Base-by-base conservation (phyloP, 345 rosid genomes). In the Linum usitatissimum region DNA sequence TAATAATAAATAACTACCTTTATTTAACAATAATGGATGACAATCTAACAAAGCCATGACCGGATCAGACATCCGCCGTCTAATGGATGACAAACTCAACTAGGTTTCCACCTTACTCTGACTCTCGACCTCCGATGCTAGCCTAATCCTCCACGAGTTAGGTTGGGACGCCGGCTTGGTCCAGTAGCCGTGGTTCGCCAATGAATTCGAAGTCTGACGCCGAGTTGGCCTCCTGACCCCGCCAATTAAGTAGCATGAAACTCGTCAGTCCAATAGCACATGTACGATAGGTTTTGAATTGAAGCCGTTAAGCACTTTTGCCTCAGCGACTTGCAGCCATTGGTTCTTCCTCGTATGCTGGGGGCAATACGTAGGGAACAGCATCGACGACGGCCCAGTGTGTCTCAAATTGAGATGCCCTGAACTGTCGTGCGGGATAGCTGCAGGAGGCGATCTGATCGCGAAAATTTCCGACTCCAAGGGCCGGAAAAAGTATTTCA, bases 161-260 rank as follows among this genome's bases (percentile, higher is more conserved):
- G 45, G 63, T 34, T 67, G 76, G 68, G 36, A 42, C 45, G 57
- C 54, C 36, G 5, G 65, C 31, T 53, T 39, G 19, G 49, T 72
- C 6, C 42, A 40, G 5, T 71, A 62, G n/a, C 18, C 40, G 18
- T 72, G 75, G 75, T 67, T 72, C 64, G 19, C 59, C 5, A 61
- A 72, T 45, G 75, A 72, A 57, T 51, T 19, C 30, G 53, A 6
- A 7, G 67, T 67, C n/a, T 68, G 75, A 23, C 36, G 53, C 8
- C 58, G 62, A 40, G 65, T 67, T 4, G 75, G 71, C 2, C 57
- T 72, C 51, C 51, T 17, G 17, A 15, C 17, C 0, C 2, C 4
- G 14, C 17, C 13, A 45, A 45, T 15, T 4, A 2, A 45, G 17
- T 17, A 45, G 51, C 51, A 45, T 14, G 51, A 4, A 45, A 45